Conservation (phyloP, 225 moss, liverwort and hornwort genomes). For the Sphagnum tenellum region DNA sequence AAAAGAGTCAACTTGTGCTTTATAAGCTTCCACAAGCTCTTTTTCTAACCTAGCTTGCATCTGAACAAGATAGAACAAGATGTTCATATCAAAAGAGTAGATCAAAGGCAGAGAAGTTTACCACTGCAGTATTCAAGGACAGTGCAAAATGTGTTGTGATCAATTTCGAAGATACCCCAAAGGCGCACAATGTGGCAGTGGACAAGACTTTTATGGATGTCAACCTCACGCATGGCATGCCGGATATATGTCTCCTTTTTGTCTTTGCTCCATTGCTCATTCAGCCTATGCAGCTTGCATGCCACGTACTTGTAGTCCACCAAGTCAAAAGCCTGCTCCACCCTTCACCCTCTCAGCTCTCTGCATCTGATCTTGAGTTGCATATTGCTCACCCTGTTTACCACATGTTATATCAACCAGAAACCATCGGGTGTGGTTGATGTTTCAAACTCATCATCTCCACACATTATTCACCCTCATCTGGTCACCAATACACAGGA, state of each 20-base stretch:
- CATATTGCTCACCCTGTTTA: too few relatives aligned
- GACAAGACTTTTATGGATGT: conserved; percentile 84
- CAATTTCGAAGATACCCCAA: conserved; percentile 98
- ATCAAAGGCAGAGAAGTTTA: conserved; percentile 13
- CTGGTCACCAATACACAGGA: too few relatives aligned
- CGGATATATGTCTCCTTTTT: conserved; percentile 92
- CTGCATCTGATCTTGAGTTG: not conserved
- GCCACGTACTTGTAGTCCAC: conserved; percentile 95
- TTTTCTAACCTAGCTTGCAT: too few relatives aligned
- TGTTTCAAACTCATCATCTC: too few relatives aligned
- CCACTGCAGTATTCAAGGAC: conserved; percentile 97
- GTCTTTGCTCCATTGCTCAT: conserved; percentile 96
- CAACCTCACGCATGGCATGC: conserved; percentile 90
- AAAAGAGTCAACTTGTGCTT: too few relatives aligned
- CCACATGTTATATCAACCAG: too few relatives aligned
- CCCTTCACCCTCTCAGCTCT: conserved; percentile 48
- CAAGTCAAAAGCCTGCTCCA: conserved; percentile 90
- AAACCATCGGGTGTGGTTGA: too few relatives aligned
- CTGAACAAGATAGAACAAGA: not conserved
- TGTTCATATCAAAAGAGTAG: not conserved
- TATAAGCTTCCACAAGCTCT: too few relatives aligned
- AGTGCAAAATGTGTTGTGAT: conserved; percentile 94
- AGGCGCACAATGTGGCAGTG: conserved; percentile 92
- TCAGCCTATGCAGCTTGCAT: conserved; percentile 85
- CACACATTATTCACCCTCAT: too few relatives aligned